phyloP scores from a whole-genome alignment of 495 filamentous ascomycete species.

The Barbatosphaeria neglecta region DNA sequence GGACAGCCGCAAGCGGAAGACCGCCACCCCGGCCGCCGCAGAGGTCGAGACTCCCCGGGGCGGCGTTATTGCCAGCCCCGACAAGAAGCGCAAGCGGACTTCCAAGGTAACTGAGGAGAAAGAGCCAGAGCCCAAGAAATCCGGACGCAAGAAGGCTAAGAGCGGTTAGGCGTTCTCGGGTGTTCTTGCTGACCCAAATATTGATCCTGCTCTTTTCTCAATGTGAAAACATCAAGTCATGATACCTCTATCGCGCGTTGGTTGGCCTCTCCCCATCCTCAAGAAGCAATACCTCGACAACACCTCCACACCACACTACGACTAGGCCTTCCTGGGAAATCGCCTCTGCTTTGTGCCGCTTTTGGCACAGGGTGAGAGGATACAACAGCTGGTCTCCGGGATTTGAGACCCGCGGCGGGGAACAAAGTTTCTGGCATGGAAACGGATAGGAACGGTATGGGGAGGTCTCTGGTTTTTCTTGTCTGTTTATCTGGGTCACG shows the following conservation, averaged over 20 bases:
- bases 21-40: conserved; percentile 31
- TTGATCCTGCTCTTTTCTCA: conserved; percentile 1
- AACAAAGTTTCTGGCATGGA: no score
- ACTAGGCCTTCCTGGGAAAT: not conserved
- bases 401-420: no score
- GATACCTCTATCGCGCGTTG: conserved; percentile 16
- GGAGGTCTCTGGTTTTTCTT: no score
- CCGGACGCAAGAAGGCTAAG: conserved; percentile 40
- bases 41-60: conserved; percentile 42
- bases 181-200: conserved; percentile 3
- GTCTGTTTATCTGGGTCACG: no score
- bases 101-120: conserved; percentile 32
- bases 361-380: no score
- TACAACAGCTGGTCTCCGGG: no score
- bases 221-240: conserved; percentile 10
- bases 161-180: conserved; percentile 11
- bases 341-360: not conserved
- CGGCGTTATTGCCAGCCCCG: conserved; percentile 37
- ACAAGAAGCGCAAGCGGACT: conserved; percentile 57
- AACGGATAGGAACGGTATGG: no score
- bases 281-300: not conserved
- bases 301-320: not conserved
- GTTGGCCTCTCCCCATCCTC: not conserved
- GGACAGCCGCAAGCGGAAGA: conserved; percentile 37
- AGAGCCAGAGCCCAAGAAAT: conserved; percentile 40